Percentiles rank a stretch among this genome's conserved stretches.
These are phyloP conservation scores for Salix exigua DNA, from an alignment of 345 rosid species.

Conservation along the genomic window DNA sequence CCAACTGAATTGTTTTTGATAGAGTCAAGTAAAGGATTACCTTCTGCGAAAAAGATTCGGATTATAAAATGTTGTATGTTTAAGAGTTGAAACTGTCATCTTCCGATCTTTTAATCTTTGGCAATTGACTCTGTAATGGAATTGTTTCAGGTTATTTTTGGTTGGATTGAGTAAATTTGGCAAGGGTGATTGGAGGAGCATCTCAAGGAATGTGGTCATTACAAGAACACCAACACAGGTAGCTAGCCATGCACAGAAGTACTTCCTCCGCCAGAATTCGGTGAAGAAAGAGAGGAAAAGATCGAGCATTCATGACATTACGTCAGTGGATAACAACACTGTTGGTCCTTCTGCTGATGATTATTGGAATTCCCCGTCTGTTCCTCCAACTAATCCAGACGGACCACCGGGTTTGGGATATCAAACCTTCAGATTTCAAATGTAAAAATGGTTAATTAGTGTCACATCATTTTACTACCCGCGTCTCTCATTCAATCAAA, in stretches of 20 bases:
- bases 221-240: conserved; percentile 88
- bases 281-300: conserved; percentile 77
- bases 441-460: too few relatives aligned
- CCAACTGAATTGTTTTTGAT: too few relatives aligned
- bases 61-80: too few relatives aligned
- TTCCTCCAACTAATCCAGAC: too few relatives aligned
- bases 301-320: conserved; percentile 77
- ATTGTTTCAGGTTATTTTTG: conserved; percentile 53
- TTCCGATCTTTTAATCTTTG: not conserved
- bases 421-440: too few relatives aligned
- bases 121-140: not conserved
- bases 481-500: too few relatives aligned
- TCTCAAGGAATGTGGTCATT: conserved; percentile 73
- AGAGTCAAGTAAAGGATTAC: too few relatives aligned
- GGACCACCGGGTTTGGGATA: too few relatives aligned
- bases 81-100: too few relatives aligned
- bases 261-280: conserved; percentile 61
- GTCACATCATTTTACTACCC: too few relatives aligned
- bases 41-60: too few relatives aligned
- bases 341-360: not conserved
- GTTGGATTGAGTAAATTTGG: conserved; percentile 60
- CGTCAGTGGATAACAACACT: conserved; percentile 4
- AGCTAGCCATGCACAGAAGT: conserved; percentile 93
- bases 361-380: too few relatives aligned
- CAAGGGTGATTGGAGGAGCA: conserved; percentile 90